Evolutionary conservation across 352 stramenopile genomes (phyloP), one percentile per base, ranked within the genome.

Genomic region (Thalassiosira sp.): DNA sequence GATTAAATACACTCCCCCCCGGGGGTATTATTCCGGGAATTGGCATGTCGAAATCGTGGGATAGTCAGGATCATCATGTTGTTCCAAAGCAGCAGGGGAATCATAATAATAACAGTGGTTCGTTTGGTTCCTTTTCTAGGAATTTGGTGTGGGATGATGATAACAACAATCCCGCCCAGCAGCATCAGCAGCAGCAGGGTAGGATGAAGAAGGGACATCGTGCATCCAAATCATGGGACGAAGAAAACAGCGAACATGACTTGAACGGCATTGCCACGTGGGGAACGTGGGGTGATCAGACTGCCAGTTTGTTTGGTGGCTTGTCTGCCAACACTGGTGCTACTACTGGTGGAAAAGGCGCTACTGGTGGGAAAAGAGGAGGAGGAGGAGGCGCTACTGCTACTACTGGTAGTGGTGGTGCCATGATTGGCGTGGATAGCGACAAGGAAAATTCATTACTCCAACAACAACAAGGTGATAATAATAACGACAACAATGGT

Each of bases 151-250:
- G 54, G 54, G 54, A 63, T 24, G 54, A 63, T 48, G 42, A 45
- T 10, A 27, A 8, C 18, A 43, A 6, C 48, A 35, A 18, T 43
- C 40, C 25, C 42, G 22, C 2, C 18, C 13, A 22, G 25, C 33
- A 53, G 7, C 46, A 59, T 18, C 46, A 52, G 16, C 43, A 33
- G 31, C 40, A 58, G 13, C 33, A 58, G 22, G 20, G 22, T 11
- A 46, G 43, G 13, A 20, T 57, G 3, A 53, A 42, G 8, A 53
- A 45, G 18, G n/a, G n/a, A n/a, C n/a, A n/a, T n/a, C n/a, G n/a
- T n/a, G 63, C 37, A 18, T 82, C 74, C 8, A 77, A 82, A 49
- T 68, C 46, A 22, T 77, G 60, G 66, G 74, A 82, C 13, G 54
- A 76, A 24, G 66, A 67, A 11, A 28, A 27, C 13, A 60, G 18